Conservation (phyloP, 1,284 basidiomycete species). For the Salmacisia buchloeana region DNA sequence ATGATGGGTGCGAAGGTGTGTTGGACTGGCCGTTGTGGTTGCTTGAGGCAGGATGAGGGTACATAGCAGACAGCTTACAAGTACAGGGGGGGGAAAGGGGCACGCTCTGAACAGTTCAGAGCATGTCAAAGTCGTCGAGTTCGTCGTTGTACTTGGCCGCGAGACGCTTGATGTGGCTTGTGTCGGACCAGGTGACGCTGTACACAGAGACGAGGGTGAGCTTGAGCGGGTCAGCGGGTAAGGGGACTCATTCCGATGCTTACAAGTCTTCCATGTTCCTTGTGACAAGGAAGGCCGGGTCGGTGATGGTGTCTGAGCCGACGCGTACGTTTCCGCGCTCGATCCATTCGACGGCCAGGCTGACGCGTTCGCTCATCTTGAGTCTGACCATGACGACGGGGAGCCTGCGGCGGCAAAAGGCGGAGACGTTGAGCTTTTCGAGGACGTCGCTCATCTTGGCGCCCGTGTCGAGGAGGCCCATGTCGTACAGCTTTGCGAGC, state of each 20-base stretch:
- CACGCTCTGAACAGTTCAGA: neutral
- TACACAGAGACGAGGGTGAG: neutral
- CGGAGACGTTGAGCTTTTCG: constrained; percentile 81
- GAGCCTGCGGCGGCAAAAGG: constrained; percentile 83
- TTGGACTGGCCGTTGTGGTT: no score
- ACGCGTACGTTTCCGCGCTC: constrained; percentile 98
- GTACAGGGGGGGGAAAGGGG: neutral
- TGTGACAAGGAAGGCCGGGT: constrained; percentile 94
- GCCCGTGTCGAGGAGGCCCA: constrained; percentile 75
- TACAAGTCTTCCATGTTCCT: constrained; percentile 88
- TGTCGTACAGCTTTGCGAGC: constrained; percentile 92
- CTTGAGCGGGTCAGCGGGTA: neutral
- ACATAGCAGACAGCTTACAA: no score
- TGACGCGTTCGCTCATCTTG: constrained; percentile 63
- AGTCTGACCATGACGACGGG: constrained; percentile 87
- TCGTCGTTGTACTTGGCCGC: constrained; percentile 96
- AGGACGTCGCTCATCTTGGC: constrained; percentile 55
- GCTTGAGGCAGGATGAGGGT: no score
- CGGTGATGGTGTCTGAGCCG: constrained; percentile 89
- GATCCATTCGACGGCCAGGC: constrained; percentile 89
- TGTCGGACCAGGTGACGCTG: constrained; percentile 93
- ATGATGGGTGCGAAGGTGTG: no score
- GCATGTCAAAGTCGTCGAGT: constrained; percentile 48
- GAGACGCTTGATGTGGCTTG: constrained; percentile 90
- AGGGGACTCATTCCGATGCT: neutral